A percentile compares a stretch with the other conserved stretches of the same genome.
Conservation (phyloP, 345 rosid species). For the Aquilaria sinensis region DNA sequence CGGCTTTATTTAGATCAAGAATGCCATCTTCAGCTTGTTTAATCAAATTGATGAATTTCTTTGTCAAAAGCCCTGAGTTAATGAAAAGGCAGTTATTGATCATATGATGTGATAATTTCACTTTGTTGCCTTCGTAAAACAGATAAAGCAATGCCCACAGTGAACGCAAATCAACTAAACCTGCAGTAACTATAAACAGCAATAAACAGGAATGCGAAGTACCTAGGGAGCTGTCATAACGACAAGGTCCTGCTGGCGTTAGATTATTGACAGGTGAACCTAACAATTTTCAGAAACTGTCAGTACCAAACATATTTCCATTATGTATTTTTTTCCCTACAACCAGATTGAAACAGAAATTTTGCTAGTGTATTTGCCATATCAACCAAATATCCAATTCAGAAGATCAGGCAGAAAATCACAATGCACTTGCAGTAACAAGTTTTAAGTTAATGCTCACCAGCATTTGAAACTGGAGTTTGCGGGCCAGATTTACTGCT, state of each 20-base stretch:
- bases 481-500: conserved; percentile 51
- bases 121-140: conserved; percentile 1
- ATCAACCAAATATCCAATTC: neutral
- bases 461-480: conserved; percentile 56
- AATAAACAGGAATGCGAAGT: conserved; percentile 8
- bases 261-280: conserved; percentile 89
- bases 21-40: conserved; percentile 95
- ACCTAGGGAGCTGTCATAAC: conserved; percentile 98
- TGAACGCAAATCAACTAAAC: neutral
- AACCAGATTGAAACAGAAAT: neutral
- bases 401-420: no score
- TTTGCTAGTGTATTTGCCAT: conserved; percentile 8
- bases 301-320: conserved; percentile 14
- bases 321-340: conserved; percentile 3
- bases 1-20: conserved; percentile 95
- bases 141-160: neutral
- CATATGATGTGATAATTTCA: neutral
- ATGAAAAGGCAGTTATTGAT: conserved; percentile 9
- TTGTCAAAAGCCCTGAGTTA: conserved; percentile 87
- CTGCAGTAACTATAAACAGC: conserved; percentile 4
- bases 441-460: conserved; percentile 28
- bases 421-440: no score
- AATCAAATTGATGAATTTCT: conserved; percentile 91
- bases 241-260: conserved; percentile 80
- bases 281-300: conserved; percentile 37